Evolutionary conservation across 208 protist species (phyloP).

Genomic region (Sergeia podlipaevii): DNA sequence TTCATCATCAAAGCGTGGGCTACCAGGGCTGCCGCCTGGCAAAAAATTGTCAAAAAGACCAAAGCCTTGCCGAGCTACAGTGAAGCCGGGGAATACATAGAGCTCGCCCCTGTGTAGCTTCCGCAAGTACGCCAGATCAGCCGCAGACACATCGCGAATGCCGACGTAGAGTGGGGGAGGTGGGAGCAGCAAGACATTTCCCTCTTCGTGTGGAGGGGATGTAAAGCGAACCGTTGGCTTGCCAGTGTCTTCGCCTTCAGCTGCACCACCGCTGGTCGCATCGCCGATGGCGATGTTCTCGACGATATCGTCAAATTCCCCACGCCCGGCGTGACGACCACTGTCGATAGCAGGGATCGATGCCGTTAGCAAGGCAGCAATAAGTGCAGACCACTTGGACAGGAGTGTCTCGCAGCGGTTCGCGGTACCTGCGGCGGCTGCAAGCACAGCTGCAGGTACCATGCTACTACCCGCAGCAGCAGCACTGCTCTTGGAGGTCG

Average conservation of each 20-base stretch:
- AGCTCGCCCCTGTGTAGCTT: constrained; percentile 29
- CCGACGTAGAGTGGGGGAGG: constrained; percentile 62
- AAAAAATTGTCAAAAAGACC: neutral
- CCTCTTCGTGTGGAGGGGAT: neutral
- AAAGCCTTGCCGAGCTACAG: constrained; percentile 34
- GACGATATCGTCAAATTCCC: constrained; percentile 6
- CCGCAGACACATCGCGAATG: constrained; percentile 46
- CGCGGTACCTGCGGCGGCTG: neutral
- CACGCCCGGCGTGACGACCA: too few relatives aligned
- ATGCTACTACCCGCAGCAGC: neutral
- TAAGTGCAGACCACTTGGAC: constrained; percentile 22
- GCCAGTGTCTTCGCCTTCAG: neutral
- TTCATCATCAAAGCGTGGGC: neutral
- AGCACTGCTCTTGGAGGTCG: neutral
- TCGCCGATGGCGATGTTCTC: constrained; percentile 9
- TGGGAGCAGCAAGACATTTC: constrained; percentile 11
- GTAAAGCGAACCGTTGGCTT: neutral
- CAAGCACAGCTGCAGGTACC: constrained; percentile 6
- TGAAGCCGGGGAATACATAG: constrained; percentile 66
- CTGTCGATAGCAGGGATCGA: too few relatives aligned
- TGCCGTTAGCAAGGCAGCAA: constrained; percentile 21
- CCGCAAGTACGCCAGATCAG: constrained; percentile 41
- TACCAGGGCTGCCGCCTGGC: neutral
- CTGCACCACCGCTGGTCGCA: neutral
- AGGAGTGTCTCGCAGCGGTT: constrained; percentile 17